phyloP scores from a whole-genome alignment of 1,139 yeast genomes.

The Petasospora fabianii region DNA sequence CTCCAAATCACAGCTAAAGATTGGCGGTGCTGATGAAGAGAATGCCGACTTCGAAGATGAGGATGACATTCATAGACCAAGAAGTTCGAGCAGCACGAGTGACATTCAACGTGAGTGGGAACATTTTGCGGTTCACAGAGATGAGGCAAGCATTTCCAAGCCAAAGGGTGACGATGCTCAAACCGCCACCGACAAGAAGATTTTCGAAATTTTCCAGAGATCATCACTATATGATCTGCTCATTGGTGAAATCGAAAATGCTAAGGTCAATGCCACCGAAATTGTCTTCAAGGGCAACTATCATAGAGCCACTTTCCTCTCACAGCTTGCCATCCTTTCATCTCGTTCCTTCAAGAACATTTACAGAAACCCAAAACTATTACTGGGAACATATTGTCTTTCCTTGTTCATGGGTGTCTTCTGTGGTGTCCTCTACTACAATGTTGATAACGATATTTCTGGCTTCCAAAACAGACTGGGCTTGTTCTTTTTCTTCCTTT shows the following conservation, averaged over 20 bases:
- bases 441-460: constrained; percentile 81
- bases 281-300: constrained; percentile 37
- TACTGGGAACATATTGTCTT: constrained; percentile 77
- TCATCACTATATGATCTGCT: constrained; percentile 50
- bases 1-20: constrained; percentile 20
- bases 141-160: constrained; percentile 38
- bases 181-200: constrained; percentile 15
- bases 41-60: constrained; percentile 29
- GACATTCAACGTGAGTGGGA: constrained; percentile 84
- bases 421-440: constrained; percentile 81
- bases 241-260: constrained; percentile 42
- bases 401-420: constrained; percentile 75
- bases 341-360: constrained; percentile 88
- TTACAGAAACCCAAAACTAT: constrained; percentile 84
- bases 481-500: constrained; percentile 80
- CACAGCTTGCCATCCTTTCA: constrained; percentile 67
- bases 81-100: constrained; percentile 33
- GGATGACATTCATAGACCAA: constrained; percentile 34
- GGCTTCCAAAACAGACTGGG: constrained; percentile 97
- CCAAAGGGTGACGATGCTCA: not conserved
- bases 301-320: constrained; percentile 51
- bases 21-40: constrained; percentile 26
- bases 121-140: constrained; percentile 82
- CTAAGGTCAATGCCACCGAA: constrained; percentile 29
- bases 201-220: constrained; percentile 41